phyloP scores from a whole-genome alignment of 2,329 filamentous ascomycete genomes.

The Alternaria arbusti region DNA sequence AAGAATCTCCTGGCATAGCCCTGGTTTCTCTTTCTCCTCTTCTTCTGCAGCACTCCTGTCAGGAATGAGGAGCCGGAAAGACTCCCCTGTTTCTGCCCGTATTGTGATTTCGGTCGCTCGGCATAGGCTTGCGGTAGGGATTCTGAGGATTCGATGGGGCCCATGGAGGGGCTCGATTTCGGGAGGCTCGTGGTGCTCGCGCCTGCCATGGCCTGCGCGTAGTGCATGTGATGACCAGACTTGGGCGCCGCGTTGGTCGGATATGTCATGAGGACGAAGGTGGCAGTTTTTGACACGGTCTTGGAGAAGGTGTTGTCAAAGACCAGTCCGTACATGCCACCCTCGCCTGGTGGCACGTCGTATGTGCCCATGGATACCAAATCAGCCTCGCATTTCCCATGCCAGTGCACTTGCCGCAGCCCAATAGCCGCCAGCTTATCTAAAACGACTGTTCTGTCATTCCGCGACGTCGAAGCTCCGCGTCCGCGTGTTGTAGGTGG shows the following conservation, averaged over 20 bases:
- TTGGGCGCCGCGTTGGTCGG: slow-evolving; percentile 81
- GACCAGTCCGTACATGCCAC: slow-evolving; percentile 93
- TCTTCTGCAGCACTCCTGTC: slow-evolving; percentile 85
- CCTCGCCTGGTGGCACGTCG: slow-evolving; percentile 75
- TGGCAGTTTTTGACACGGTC: slow-evolving; percentile 86
- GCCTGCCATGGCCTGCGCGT: slow-evolving; percentile 61
- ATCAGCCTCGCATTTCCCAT: slow-evolving; percentile 94
- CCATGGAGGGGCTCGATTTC: slow-evolving; percentile 50
- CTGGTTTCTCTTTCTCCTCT: slow-evolving; percentile 90
- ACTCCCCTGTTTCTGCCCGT: slow-evolving; percentile 28
- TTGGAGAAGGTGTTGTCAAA: slow-evolving; percentile 99
- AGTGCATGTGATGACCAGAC: slow-evolving; percentile 71
- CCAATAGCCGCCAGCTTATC: slow-evolving; percentile 69
- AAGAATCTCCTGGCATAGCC: slow-evolving; percentile 94
- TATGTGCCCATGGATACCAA: slow-evolving; percentile 91
- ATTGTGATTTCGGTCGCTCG: slow-evolving; percentile 51
- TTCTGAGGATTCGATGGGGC: slow-evolving; percentile 58
- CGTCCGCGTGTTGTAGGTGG: slow-evolving; percentile 63
- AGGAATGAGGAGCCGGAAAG: slow-evolving; percentile 65
- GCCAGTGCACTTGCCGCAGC: slow-evolving; percentile 73
- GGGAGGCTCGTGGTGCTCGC: slow-evolving; percentile 48
- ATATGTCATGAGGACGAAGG: slow-evolving; percentile 92
- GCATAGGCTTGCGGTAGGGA: slow-evolving; percentile 51
- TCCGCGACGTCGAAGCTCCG: slow-evolving; percentile 63
- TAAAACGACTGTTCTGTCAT: slow-evolving; percentile 72